Evolutionary conservation across 1,284 basidiomycete genomes (phyloP), one percentile per base, ranked within the genome.

Genomic region (Apiotrichum akiyoshidainum): DNA sequence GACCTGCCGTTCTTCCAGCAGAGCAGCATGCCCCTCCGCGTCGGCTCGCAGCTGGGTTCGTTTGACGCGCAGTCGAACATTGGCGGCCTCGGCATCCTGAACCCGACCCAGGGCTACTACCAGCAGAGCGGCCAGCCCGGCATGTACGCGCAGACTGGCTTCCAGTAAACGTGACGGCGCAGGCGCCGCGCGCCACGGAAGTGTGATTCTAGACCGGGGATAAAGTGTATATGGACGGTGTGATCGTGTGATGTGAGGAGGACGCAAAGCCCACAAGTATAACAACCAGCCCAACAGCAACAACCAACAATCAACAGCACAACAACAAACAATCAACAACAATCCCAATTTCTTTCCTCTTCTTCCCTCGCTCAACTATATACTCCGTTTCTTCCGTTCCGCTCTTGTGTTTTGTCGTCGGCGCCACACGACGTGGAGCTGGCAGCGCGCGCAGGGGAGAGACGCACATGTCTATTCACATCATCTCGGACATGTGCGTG

Each of bases 61-160:
- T 78, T 77, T 55, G 73, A 75, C 41, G 59, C 66, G 33, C 74
- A 75, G 54, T 71, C 75, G 13, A 72, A 70, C 55, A 57, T 77
- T 21, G 77, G 74, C 46, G 77, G 77, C 14, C 60, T 78, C 31
- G 77, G 77, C 6, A 77, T 78, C 58, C 60, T 68, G 59, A 52
- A 52, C 41, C 64, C 56, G 11, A 42, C 52, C 26, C 61, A 63
- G 54, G 56, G 54, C 17, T 60, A 60, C 47, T 63, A 63, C 44
- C 47, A 49, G 48, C 56, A 55, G 45, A 45, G 34, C 26, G 58
- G 55, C 14, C 59, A 60, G 56, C 55, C 58, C 21, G 61, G 61
- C 21, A 63, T 63, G 61, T 63, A 63, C 54, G 61, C 58, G 6
- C 58, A 60, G 54, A 47, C 58, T 0, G 61, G 61, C 22, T 63